Percentiles rank a stretch among this genome's conserved stretches.
Conservation (phyloP, 2,329 filamentous ascomycete species). For the Metarhizium robertsii region DNA sequence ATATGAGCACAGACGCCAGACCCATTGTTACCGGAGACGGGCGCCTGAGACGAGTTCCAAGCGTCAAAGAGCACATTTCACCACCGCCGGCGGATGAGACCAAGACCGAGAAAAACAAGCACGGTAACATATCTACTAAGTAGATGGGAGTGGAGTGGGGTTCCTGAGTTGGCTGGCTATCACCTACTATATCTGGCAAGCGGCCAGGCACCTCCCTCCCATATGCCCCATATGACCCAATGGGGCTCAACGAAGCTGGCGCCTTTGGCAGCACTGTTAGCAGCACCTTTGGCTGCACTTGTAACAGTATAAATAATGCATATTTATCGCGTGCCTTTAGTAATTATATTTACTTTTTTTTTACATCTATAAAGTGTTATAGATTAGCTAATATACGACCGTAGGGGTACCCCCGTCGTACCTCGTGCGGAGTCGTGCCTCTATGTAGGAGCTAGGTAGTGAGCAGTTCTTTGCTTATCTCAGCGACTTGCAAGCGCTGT, state of each 20-base stretch:
- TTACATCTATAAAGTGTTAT: no score
- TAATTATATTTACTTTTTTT: no score
- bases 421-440: no score
- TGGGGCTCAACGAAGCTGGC: background rate
- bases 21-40: background rate
- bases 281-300: no score
- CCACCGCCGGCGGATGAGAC: background rate
- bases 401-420: no score
- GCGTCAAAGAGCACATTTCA: background rate
- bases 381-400: no score
- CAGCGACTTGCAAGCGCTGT: background rate
- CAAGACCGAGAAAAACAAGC: background rate
- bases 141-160: background rate
- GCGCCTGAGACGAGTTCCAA: background rate
- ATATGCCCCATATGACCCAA: background rate
- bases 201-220: background rate
- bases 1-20: background rate
- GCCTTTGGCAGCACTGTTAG: no score
- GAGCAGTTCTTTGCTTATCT: no score
- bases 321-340: no score
- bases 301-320: no score
- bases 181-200: slow-evolving; percentile 2
- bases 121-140: background rate
- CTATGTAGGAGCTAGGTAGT: no score
- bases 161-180: background rate